A percentile compares a stretch with the other conserved stretches of the same genome.
Conservation (phyloP, 1,139 yeast species). For the Taiozyma sp. region DNA sequence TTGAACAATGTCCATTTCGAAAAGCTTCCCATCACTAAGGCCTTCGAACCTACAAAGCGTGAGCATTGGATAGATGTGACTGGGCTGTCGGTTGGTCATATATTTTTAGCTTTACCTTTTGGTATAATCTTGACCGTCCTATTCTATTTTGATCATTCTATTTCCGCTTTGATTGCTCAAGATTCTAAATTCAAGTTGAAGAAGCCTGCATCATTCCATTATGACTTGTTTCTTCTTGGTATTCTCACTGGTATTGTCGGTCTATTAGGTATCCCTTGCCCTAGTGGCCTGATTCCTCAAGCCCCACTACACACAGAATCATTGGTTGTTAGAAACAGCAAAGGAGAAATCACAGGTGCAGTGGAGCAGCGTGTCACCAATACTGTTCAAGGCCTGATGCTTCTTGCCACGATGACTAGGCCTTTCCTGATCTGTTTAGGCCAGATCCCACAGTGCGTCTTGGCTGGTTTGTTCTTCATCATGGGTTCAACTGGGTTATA, state of each 20-base stretch:
- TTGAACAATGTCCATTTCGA: slow-evolving; percentile 49
- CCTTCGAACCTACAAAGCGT: slow-evolving; percentile 73
- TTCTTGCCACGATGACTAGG: slow-evolving; percentile 83
- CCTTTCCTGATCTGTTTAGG: slow-evolving; percentile 81
- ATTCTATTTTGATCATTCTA: slow-evolving; percentile 93
- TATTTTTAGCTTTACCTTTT: slow-evolving; percentile 89
- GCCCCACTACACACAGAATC: slow-evolving; percentile 92
- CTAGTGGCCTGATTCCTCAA: slow-evolving; percentile 94
- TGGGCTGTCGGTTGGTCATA: slow-evolving; percentile 61
- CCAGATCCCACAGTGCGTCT: slow-evolving; percentile 88
- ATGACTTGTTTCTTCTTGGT: slow-evolving; percentile 85
- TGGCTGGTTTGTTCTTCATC: slow-evolving; percentile 87
- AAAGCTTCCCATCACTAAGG: slow-evolving; percentile 61
- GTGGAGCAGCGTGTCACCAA: slow-evolving; percentile 91
- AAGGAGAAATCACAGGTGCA: slow-evolving; percentile 43
- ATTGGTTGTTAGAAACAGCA: slow-evolving; percentile 49
- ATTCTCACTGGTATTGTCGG: slow-evolving; percentile 86
- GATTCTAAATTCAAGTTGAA: slow-evolving; percentile 72
- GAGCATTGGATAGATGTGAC: slow-evolving; percentile 50
- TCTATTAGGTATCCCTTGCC: slow-evolving; percentile 86
- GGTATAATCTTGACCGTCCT: slow-evolving; percentile 78
- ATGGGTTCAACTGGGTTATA: slow-evolving; percentile 86
- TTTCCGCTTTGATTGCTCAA: slow-evolving; percentile 89
- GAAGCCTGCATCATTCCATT: slow-evolving; percentile 89
- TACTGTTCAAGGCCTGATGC: slow-evolving; percentile 76